Evolutionary conservation across 1,284 basidiomycete species (phyloP).

Genomic region (Naganishia cerealis): DNA sequence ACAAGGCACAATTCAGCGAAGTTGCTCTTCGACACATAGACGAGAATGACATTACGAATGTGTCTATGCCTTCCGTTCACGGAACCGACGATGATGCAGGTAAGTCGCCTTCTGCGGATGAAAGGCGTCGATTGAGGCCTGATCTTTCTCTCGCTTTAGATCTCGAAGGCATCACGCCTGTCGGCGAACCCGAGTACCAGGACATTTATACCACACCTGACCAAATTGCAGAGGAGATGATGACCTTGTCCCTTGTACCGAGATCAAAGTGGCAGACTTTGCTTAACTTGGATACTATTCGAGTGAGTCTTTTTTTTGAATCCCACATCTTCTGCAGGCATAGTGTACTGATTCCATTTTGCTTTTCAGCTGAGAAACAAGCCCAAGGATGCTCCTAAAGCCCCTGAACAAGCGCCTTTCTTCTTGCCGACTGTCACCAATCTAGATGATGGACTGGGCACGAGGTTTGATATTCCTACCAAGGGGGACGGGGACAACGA

Average conservation of each 20-base stretch:
- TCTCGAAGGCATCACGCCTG: conserved; percentile 64
- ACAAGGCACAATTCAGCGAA: conserved; percentile 88
- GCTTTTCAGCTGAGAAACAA: conserved; percentile 79
- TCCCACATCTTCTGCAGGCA: background rate
- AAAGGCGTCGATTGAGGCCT: background rate
- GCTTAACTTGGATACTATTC: conserved; percentile 91
- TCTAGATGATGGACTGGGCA: conserved; percentile 66
- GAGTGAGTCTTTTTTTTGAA: conserved; percentile 58
- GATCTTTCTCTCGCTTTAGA: conserved; percentile 54
- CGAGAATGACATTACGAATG: conserved; percentile 70
- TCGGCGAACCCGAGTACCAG: conserved; percentile 61
- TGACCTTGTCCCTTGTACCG: conserved; percentile 88
- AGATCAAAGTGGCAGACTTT: conserved; percentile 94
- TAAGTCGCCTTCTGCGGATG: conserved; percentile 29
- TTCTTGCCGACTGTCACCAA: conserved; percentile 78
- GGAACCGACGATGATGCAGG: conserved; percentile 65
- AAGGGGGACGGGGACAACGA: conserved; percentile 55
- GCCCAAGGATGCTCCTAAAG: conserved; percentile 91
- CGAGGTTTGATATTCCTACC: conserved; percentile 66
- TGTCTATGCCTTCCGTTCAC: conserved; percentile 78
- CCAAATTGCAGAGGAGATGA: conserved; percentile 77
- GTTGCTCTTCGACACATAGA: conserved; percentile 76
- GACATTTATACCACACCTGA: conserved; percentile 80
- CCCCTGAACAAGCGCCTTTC: conserved; percentile 92
- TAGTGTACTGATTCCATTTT: conserved; percentile 24